A percentile compares a stretch with the other conserved stretches of the same genome.
phyloP scores from a whole-genome alignment of 2,329 filamentous ascomycete species.

The Aspergillus niger region DNA sequence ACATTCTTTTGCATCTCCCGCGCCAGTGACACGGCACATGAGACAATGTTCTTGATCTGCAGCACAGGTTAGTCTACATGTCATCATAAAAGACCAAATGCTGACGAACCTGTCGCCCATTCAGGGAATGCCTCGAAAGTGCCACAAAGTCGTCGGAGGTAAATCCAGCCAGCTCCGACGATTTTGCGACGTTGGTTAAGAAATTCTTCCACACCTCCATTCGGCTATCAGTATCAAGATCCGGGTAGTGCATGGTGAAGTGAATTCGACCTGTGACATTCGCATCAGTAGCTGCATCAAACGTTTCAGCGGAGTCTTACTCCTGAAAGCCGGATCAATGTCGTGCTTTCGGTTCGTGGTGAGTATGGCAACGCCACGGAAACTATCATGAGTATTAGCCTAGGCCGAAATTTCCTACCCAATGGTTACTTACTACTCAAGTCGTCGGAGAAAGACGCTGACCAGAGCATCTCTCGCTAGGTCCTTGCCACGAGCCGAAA shows the following conservation, averaged over 20 bases:
- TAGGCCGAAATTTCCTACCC: not conserved
- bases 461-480: slow-evolving; percentile 3
- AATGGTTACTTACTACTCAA: not conserved
- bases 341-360: slow-evolving; percentile 3
- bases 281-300: not conserved
- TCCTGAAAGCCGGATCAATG: slow-evolving; percentile 3
- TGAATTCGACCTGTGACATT: not conserved
- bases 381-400: not conserved
- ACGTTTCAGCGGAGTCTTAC: not conserved
- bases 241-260: slow-evolving; percentile 3
- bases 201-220: slow-evolving; percentile 7
- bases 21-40: slow-evolving; percentile 1
- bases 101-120: slow-evolving; percentile 6
- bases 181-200: not conserved
- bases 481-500: slow-evolving; percentile 5
- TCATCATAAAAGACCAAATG: not conserved
- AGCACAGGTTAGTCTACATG: too few relatives aligned
- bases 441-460: slow-evolving; percentile 7
- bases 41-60: slow-evolving; percentile 6
- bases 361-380: slow-evolving; percentile 7
- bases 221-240: not conserved
- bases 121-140: not conserved
- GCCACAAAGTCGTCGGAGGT: not conserved
- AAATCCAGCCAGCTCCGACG: slow-evolving; percentile 1
- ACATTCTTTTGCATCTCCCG: not conserved